These are phyloP conservation scores for Aspergillus sp. DNA, from an alignment of 2,329 filamentous ascomycete genomes.

Conservation along the genomic window DNA sequence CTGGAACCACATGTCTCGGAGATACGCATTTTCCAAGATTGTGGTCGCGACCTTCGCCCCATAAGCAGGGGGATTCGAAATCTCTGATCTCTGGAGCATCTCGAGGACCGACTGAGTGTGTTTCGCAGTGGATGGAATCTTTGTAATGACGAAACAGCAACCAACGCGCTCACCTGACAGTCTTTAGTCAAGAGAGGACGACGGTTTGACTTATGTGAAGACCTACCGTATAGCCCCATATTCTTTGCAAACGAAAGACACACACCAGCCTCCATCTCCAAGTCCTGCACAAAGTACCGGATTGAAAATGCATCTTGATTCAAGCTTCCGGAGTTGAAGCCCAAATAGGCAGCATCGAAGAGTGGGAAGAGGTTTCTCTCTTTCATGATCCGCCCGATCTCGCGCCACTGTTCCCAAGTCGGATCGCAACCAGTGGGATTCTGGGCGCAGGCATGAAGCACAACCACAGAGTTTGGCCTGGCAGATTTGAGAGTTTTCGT, in stretches of 20 bases:
- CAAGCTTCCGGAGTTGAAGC: slow-evolving; percentile 89
- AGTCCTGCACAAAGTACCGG: slow-evolving; percentile 72
- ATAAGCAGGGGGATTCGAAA: slow-evolving; percentile 31
- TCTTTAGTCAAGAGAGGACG: background rate
- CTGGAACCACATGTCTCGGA: slow-evolving; percentile 86
- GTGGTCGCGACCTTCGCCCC: slow-evolving; percentile 81
- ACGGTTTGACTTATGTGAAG: slow-evolving; percentile 77
- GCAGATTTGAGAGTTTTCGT: slow-evolving; percentile 86
- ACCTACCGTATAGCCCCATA: slow-evolving; percentile 88
- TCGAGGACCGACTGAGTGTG: no score
- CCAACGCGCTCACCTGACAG: background rate
- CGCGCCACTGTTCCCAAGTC: slow-evolving; percentile 85
- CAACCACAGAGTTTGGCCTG: slow-evolving; percentile 75
- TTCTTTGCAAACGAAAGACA: slow-evolving; percentile 63
- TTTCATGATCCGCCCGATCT: slow-evolving; percentile 75
- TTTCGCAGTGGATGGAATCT: no score
- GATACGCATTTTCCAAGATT: slow-evolving; percentile 72
- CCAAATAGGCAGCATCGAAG: slow-evolving; percentile 97
- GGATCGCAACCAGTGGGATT: slow-evolving; percentile 97
- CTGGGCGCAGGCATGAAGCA: slow-evolving; percentile 93
- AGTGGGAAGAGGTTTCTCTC: slow-evolving; percentile 88
- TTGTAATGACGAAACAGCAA: background rate
- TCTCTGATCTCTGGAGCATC: slow-evolving; percentile 19
- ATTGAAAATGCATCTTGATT: slow-evolving; percentile 83
- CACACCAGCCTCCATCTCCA: slow-evolving; percentile 66